Percentiles rank a stretch among this genome's conserved stretches.
Conservation (phyloP, 768 basidiomycete species). For the Pilatotrama ljubarskyi region DNA sequence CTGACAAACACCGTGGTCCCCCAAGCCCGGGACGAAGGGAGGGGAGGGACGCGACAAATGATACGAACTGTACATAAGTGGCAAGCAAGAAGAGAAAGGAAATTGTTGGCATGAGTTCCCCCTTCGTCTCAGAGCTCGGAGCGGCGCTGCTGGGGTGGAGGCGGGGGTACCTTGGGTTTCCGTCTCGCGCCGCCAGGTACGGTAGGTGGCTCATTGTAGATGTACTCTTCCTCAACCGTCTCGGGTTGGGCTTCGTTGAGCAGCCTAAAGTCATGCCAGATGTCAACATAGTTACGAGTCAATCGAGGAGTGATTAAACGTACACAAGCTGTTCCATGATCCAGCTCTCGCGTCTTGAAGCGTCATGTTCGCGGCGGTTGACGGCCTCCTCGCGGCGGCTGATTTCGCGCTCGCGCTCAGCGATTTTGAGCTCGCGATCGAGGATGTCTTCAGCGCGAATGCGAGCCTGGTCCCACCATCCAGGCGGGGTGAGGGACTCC, state of each 20-base stretch:
- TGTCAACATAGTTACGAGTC: not conserved
- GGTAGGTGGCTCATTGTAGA: slow-evolving; percentile 44
- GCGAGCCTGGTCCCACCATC: slow-evolving; percentile 72
- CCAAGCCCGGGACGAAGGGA: slow-evolving; percentile 89
- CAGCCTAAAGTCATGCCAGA: slow-evolving; percentile 37
- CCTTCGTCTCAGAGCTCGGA: slow-evolving; percentile 96
- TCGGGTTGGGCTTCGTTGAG: slow-evolving; percentile 64
- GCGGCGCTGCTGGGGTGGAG: slow-evolving; percentile 67
- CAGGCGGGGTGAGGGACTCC: slow-evolving; percentile 72
- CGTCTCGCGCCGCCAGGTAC: slow-evolving; percentile 57
- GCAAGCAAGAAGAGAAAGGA: slow-evolving; percentile 35
- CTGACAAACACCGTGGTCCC: slow-evolving; percentile 72
- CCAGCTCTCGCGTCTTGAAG: slow-evolving; percentile 84
- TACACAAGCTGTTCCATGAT: slow-evolving; percentile 94
- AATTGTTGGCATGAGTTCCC: slow-evolving; percentile 50
- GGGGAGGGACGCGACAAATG: slow-evolving; percentile 67
- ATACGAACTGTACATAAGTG: slow-evolving; percentile 52
- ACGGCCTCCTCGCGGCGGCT: slow-evolving; percentile 83
- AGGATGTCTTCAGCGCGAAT: slow-evolving; percentile 78
- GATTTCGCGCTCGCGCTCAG: slow-evolving; percentile 84
- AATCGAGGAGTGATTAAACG: slow-evolving; percentile 29
- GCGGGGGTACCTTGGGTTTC: slow-evolving; percentile 90
- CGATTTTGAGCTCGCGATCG: slow-evolving; percentile 82
- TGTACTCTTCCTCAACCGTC: slow-evolving; percentile 75
- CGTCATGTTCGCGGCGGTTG: slow-evolving; percentile 85